These are phyloP conservation scores for Sugiyamaella grinbergsii DNA, from an alignment of 1,139 yeast species.

Conservation along the genomic window DNA sequence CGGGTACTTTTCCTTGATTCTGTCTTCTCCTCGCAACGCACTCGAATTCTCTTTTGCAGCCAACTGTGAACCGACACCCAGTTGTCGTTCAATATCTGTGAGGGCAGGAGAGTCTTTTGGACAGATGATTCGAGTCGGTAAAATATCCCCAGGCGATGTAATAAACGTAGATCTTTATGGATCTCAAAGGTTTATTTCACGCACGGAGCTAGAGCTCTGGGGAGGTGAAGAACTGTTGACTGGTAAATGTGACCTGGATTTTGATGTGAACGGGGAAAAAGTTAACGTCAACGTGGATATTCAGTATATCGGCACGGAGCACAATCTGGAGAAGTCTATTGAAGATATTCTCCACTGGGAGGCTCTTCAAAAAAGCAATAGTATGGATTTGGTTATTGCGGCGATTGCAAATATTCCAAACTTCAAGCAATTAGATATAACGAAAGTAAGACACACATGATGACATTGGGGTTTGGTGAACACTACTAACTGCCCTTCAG, in stretches of 20 bases:
- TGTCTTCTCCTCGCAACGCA: slow-evolving; percentile 35
- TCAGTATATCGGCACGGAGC: slow-evolving; percentile 70
- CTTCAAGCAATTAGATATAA: slow-evolving; percentile 10
- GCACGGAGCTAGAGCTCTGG: slow-evolving; percentile 45
- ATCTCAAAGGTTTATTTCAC: slow-evolving; percentile 65
- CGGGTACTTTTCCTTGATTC: slow-evolving; percentile 31
- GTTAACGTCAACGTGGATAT: slow-evolving; percentile 48
- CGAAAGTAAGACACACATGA: slow-evolving; percentile 13
- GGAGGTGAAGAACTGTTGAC: slow-evolving; percentile 35
- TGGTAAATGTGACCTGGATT: slow-evolving; percentile 30
- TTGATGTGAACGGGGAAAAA: slow-evolving; percentile 29
- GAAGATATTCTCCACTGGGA: slow-evolving; percentile 62
- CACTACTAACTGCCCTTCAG: slow-evolving; percentile 1
- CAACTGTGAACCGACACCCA: slow-evolving; percentile 55
- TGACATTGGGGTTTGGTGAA: neutral
- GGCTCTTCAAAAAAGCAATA: slow-evolving; percentile 43
- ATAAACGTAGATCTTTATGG: slow-evolving; percentile 61
- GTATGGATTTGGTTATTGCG: slow-evolving; percentile 32
- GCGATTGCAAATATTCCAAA: slow-evolving; percentile 6
- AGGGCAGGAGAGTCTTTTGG: slow-evolving; percentile 74
- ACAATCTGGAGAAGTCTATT: slow-evolving; percentile 61
- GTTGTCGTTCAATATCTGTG: slow-evolving; percentile 81
- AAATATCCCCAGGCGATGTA: slow-evolving; percentile 58
- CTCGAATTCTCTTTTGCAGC: slow-evolving; percentile 58
- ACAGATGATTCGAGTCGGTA: slow-evolving; percentile 62